Evolutionary conservation across 176 grass and related monocot genomes (phyloP), one percentile per base, ranked within the genome.

Genomic region (Poa annua): DNA sequence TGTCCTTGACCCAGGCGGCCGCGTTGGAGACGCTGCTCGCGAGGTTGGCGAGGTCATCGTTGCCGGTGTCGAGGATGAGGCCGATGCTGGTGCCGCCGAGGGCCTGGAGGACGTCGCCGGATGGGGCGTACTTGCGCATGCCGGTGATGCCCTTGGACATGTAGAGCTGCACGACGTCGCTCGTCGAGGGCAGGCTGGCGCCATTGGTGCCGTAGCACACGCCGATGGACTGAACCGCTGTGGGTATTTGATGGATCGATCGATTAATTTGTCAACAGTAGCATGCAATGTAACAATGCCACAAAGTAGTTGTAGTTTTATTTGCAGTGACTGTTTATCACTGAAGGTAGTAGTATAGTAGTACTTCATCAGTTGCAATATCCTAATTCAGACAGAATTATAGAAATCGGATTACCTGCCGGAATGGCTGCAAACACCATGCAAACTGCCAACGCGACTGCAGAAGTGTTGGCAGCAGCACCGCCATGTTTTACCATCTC

Each of bases 121-220:
- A 10, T 12, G 44, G 44, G 22, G 25, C 20, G 74, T 92, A 92
- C 51, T 89, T 84, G 61, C 90, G 84, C 90, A 92, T 89, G 14
- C 24, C 56, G 7, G 21, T 4, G 83, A 96, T 92, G 44, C 80
- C 83, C 2, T 69, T 81, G 39, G 90, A 88, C 45, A 32, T 71
- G 90, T 88, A 96, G 3, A 96, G 83, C 75, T 83, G 80, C 13
- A 92, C 88, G 9, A 90, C 85, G 16, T 92, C 78, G 36, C 51
- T 51, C 3, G 86, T 65, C 22, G 86, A 13, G 0, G 86, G 86
- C 11, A 88, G 63, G 63, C 20, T 8, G 79, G 17, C 0, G 79
- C 86, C 73, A 63, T 26, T 70, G 63, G 50, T 63, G 73, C 80
- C 80, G 80, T 88, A 88, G 74, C 86, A 78, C 44, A 73, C 86